Evolutionary conservation across 2,329 filamentous ascomycete genomes (phyloP).

Genomic region (Capronia americana): DNA sequence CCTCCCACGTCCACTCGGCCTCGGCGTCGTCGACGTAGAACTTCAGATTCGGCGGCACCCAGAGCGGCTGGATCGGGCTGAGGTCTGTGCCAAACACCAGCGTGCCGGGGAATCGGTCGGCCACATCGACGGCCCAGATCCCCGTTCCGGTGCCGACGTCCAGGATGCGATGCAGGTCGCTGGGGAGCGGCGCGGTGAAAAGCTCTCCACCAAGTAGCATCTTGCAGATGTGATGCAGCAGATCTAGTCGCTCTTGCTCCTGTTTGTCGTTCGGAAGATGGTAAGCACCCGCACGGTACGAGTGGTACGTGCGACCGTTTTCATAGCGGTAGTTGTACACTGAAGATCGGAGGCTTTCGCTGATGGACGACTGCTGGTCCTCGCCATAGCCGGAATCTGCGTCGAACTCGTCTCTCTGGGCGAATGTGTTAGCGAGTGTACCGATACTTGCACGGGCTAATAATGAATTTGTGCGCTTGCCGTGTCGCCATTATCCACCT

Average conservation of each 20-base stretch:
- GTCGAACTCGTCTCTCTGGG: constrained; percentile 3
- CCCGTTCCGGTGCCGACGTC: constrained; percentile 11
- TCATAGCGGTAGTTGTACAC: constrained; percentile 15
- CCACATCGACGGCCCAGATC: constrained; percentile 7
- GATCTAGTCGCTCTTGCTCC: constrained; percentile 10
- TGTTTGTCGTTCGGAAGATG: constrained; percentile 11
- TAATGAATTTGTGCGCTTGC: not conserved
- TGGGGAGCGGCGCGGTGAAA: constrained; percentile 4
- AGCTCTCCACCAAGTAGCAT: constrained; percentile 7
- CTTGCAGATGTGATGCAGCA: constrained; percentile 13
- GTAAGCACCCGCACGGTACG: constrained; percentile 8
- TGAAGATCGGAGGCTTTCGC: constrained; percentile 5
- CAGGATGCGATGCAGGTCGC: constrained; percentile 8
- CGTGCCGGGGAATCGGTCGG: constrained; percentile 8
- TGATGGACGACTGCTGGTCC: not conserved
- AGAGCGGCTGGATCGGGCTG: constrained; percentile 46
- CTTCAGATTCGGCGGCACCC: constrained; percentile 41
- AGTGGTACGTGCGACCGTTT: constrained; percentile 11
- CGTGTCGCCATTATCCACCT: not conserved
- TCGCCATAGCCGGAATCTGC: constrained; percentile 4
- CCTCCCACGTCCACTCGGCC: constrained; percentile 39
- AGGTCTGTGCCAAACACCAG: constrained; percentile 48
- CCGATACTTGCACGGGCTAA: not conserved
- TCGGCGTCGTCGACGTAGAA: constrained; percentile 46
- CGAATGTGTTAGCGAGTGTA: not conserved